Conservation (phyloP, 306 rosid genomes). For the Heteromeles arbutifolia region DNA sequence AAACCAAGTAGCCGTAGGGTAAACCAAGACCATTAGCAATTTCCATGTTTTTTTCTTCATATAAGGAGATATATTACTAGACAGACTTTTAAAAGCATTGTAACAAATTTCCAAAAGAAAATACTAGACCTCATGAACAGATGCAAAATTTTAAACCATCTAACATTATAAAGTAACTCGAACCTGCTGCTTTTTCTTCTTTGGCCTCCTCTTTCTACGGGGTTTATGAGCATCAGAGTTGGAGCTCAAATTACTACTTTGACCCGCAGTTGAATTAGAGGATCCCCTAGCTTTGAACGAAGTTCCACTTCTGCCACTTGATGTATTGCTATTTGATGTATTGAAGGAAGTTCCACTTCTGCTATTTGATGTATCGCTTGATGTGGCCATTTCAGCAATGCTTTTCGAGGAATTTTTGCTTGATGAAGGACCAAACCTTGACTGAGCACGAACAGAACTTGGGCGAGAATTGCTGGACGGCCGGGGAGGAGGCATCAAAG, state of each 20-base stretch:
- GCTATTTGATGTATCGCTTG: conserved; percentile 67
- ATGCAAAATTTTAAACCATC: neutral
- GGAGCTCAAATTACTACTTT: conserved; percentile 86
- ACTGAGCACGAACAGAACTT: conserved; percentile 27
- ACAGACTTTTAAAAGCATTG: neutral
- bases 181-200: conserved; percentile 89
- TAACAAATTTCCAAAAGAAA: neutral
- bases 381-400: conserved; percentile 48
- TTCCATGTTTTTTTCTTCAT: neutral
- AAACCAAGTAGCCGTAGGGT: neutral
- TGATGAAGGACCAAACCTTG: conserved; percentile 66
- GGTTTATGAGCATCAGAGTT: conserved; percentile 98
- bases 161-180: conserved; percentile 11
- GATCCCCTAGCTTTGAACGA: conserved; percentile 54
- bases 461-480: conserved; percentile 48
- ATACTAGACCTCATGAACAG: neutral
- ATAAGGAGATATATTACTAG: neutral
- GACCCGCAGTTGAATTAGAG: conserved; percentile 70
- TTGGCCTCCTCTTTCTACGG: conserved; percentile 87
- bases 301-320: conserved; percentile 59
- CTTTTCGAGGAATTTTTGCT: conserved; percentile 54
- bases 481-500: conserved; percentile 95
- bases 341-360: conserved; percentile 56
- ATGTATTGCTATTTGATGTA: neutral
- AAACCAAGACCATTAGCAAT: neutral